These are phyloP conservation scores for Bassia scoparia DNA, from an alignment of 148 eudicot species.

Conservation along the genomic window DNA sequence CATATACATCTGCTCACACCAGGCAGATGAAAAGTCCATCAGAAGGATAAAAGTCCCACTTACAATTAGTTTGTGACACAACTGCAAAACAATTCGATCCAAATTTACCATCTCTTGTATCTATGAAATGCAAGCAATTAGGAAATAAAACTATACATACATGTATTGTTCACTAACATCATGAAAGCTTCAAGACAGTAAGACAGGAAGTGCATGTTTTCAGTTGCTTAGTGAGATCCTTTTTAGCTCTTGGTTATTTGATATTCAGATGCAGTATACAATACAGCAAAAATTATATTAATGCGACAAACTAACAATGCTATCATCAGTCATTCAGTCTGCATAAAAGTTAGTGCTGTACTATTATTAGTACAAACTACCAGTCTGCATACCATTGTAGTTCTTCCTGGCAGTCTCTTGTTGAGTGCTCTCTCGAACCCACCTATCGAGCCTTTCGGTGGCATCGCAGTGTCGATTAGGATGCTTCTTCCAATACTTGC, in stretches of 20 bases:
- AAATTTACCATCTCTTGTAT: background rate
- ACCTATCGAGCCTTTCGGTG: background rate
- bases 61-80: conserved; percentile 7
- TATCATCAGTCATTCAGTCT: no score
- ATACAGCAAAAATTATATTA: no score
- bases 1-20: background rate
- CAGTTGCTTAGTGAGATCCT: no score
- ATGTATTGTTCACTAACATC: no score
- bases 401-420: background rate
- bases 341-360: no score
- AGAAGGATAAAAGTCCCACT: no score
- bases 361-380: background rate
- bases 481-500: conserved; percentile 19
- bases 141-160: no score
- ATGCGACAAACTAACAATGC: no score
- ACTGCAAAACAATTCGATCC: background rate
- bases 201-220: no score
- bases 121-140: background rate
- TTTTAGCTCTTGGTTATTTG: no score
- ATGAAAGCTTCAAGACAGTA: no score
- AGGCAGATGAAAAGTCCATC: background rate
- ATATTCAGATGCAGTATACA: no score
- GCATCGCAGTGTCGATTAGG: conserved; percentile 20
- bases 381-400: background rate
- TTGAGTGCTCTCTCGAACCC: background rate